A percentile compares a stretch with the other conserved stretches of the same genome.
These are phyloP conservation scores for Microcos paniculata DNA, from an alignment of 345 rosid species.

Conservation along the genomic window DNA sequence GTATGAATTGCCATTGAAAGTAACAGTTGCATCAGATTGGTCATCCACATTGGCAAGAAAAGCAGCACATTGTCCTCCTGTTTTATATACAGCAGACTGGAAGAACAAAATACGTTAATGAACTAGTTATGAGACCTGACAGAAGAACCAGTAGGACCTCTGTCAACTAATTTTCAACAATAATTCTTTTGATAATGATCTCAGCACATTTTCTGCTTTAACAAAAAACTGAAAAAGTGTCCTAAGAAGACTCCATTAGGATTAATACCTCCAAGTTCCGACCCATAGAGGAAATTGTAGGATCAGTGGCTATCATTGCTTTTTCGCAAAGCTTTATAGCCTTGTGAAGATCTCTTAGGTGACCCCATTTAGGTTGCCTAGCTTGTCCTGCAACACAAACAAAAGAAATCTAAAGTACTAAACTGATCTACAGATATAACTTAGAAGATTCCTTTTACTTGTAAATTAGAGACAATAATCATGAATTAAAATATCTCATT, in stretches of 20 bases:
- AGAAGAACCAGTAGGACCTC: not conserved
- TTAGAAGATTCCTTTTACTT: not conserved
- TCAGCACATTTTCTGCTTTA: not conserved
- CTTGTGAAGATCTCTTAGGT: conserved; percentile 81
- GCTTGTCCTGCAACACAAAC: conserved; percentile 53
- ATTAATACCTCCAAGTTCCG: conserved; percentile 69
- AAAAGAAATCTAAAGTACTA: not conserved
- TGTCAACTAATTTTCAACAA: not conserved
- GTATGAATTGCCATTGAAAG: conserved; percentile 70
- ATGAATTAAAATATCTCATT: not conserved
- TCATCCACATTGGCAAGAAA: conserved; percentile 78
- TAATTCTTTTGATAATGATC: not conserved
- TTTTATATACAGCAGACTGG: conserved; percentile 79
- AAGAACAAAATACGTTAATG: not conserved
- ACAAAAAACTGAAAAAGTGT: not conserved
- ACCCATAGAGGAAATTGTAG: conserved; percentile 65
- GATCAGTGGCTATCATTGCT: conserved; percentile 75
- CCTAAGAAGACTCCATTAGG: not conserved
- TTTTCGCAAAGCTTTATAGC: conserved; percentile 88
- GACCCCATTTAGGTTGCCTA: conserved; percentile 98
- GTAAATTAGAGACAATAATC: not conserved
- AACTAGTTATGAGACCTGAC: not conserved
- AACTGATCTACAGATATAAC: not conserved
- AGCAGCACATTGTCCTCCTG: conserved; percentile 70
- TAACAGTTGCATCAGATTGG: conserved; percentile 57